phyloP scores from a whole-genome alignment of 225 moss, liverwort and hornwort species.

The Neckera pumila region DNA sequence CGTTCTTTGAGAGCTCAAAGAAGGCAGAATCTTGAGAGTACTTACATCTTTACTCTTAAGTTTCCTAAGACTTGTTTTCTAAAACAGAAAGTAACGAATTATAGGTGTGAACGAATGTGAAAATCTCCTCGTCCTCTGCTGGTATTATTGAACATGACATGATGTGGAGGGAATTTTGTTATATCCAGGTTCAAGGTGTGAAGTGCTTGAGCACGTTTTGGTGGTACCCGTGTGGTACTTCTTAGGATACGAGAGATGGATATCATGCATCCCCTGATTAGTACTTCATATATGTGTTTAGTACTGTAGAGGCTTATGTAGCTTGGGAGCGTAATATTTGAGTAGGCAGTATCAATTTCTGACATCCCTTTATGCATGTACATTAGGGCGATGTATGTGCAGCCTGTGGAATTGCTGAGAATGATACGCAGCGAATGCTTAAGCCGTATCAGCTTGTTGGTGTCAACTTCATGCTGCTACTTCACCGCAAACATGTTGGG shows the following conservation, averaged over 20 bases:
- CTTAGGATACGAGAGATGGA: not conserved
- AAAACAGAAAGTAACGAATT: not conserved
- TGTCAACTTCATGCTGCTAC: slow-evolving; percentile 86
- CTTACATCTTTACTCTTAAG: not conserved
- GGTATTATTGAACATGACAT: not conserved
- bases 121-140: not conserved
- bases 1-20: not conserved
- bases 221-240: not conserved
- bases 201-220: not conserved
- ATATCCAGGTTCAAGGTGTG: not conserved
- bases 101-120: not conserved
- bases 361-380: slow-evolving; percentile 4
- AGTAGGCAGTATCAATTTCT: not conserved
- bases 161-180: not conserved
- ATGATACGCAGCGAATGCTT: slow-evolving; percentile 44
- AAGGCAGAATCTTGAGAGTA: not conserved
- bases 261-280: not conserved
- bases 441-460: slow-evolving; percentile 98
- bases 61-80: not conserved
- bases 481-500: slow-evolving; percentile 86
- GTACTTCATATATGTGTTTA: not conserved
- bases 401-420: slow-evolving; percentile 68
- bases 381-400: slow-evolving; percentile 76
- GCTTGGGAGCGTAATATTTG: not conserved
- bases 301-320: not conserved